phyloP scores from a whole-genome alignment of 345 rosid species.

The Lumnitzera littorea region DNA sequence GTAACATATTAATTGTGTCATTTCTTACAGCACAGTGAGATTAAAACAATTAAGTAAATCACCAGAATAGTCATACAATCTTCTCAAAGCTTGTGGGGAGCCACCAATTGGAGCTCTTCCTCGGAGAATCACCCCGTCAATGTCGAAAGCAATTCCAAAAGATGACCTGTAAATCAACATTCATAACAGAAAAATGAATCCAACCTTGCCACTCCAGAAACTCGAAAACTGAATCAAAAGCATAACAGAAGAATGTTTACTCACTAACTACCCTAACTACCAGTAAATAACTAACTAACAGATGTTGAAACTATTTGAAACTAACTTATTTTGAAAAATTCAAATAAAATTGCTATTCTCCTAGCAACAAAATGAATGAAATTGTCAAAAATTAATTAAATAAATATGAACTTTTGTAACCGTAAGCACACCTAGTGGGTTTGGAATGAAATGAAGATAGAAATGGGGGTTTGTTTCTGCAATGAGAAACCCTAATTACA shows the following conservation, averaged over 20 bases:
- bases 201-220: neutral
- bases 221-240: neutral
- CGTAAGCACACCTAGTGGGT: neutral
- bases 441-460: neutral
- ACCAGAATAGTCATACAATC: constrained; percentile 57
- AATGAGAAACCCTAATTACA: neutral
- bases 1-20: no score
- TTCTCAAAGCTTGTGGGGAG: constrained; percentile 47
- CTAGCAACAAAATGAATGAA: no score
- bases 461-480: constrained; percentile 9
- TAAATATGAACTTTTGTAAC: no score
- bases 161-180: constrained; percentile 21
- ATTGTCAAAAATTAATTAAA: no score
- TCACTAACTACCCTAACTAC: neutral
- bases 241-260: neutral
- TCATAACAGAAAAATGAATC: no score
- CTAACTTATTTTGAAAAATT: no score
- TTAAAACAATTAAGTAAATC: no score
- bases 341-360: no score
- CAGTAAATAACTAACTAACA: no score
- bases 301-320: no score
- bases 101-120: constrained; percentile 62
- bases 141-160: constrained; percentile 80
- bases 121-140: constrained; percentile 78
- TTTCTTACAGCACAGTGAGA: no score